Evolutionary conservation across 345 rosid species (phyloP).

Genomic region (Aquilaria malaccensis): DNA sequence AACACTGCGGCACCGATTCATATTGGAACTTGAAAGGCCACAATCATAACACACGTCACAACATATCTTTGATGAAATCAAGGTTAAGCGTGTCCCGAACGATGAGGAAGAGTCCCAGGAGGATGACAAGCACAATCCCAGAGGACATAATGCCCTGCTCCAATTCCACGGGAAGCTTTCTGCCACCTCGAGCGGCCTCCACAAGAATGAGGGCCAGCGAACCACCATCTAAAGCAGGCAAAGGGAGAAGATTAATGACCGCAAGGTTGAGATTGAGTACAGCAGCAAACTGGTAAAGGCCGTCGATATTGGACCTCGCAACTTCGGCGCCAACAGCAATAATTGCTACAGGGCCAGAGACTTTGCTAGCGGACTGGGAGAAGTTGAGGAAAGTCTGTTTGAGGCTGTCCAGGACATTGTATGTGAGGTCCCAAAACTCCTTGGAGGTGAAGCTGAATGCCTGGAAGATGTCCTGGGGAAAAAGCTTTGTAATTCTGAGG

Average conservation of each 20-base stretch:
- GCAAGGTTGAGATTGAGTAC: constrained; percentile 82
- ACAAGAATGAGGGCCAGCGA: constrained; percentile 77
- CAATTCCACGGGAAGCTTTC: constrained; percentile 78
- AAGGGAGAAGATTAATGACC: constrained; percentile 77
- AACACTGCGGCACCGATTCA: too few relatives aligned
- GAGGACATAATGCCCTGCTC: constrained; percentile 94
- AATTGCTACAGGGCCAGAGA: constrained; percentile 89
- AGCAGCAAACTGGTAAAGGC: constrained; percentile 90
- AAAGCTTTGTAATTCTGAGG: constrained; percentile 53
- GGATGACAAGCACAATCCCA: constrained; percentile 71
- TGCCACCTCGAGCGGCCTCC: constrained; percentile 87
- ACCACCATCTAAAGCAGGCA: constrained; percentile 96
- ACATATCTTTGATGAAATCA: constrained; percentile 67
- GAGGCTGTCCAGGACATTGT: constrained; percentile 70
- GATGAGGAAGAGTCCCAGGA: constrained; percentile 78
- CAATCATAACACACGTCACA: constrained; percentile 66
- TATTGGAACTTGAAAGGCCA: constrained; percentile 5
- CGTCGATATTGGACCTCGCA: constrained; percentile 84
- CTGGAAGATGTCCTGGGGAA: constrained; percentile 49
- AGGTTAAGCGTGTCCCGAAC: constrained; percentile 89
- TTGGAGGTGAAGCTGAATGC: constrained; percentile 54
- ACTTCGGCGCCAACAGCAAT: constrained; percentile 98
- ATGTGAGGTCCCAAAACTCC: constrained; percentile 69
- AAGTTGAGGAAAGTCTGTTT: constrained; percentile 80
- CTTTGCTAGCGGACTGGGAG: constrained; percentile 82